These are phyloP conservation scores for Pleurozium schreberi DNA, from an alignment of 225 moss, liverwort and hornwort species.

Conservation along the genomic window DNA sequence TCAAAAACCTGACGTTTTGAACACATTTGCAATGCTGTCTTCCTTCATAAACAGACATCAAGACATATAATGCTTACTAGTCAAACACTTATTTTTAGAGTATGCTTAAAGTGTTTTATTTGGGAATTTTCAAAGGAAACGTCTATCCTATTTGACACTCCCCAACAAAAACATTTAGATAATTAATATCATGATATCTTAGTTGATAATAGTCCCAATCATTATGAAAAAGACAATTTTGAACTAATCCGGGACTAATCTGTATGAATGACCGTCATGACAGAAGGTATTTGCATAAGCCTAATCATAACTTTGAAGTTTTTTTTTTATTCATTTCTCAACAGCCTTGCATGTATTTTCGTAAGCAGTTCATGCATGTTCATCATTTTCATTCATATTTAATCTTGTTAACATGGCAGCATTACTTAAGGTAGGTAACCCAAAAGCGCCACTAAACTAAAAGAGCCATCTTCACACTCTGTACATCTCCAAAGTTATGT, in stretches of 20 bases:
- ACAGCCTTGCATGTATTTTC: background rate
- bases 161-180: background rate
- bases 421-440: too few relatives aligned
- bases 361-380: background rate
- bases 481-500: too few relatives aligned
- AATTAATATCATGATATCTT: background rate
- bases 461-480: too few relatives aligned
- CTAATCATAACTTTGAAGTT: background rate
- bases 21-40: background rate
- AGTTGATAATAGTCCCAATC: background rate
- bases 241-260: background rate
- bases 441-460: too few relatives aligned
- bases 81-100: too few relatives aligned
- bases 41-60: background rate
- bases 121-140: background rate
- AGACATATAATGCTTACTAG: background rate
- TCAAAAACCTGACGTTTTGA: background rate
- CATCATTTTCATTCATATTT: background rate
- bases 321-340: background rate
- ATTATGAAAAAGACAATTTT: background rate
- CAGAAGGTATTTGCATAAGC: background rate
- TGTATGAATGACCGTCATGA: background rate
- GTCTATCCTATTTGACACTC: too few relatives aligned
- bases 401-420: background rate
- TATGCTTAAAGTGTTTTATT: background rate